Conservation (phyloP, 108 stramenopile genomes). For the Fragilariopsis cylindrus region DNA sequence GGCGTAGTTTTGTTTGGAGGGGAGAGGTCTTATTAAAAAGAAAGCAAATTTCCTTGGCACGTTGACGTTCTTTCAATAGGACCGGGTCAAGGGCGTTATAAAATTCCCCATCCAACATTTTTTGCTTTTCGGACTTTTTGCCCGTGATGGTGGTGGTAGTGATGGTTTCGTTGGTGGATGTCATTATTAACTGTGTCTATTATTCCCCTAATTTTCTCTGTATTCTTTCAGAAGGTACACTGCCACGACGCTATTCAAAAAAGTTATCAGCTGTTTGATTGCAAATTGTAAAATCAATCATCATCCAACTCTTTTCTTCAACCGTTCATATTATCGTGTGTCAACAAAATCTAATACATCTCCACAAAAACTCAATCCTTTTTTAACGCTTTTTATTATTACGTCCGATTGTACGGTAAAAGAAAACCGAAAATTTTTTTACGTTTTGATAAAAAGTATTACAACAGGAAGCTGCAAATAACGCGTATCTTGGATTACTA, state of each 20-base stretch:
- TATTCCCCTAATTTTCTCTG: too few relatives aligned
- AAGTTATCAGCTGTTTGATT: conserved; percentile 1
- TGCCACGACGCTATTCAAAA: neutral
- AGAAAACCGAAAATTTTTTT: too few relatives aligned
- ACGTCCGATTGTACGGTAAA: too few relatives aligned
- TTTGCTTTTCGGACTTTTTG: conserved; percentile 29
- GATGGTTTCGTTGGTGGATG: too few relatives aligned
- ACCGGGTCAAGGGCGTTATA: conserved; percentile 38
- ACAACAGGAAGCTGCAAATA: too few relatives aligned
- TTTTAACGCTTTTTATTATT: too few relatives aligned
- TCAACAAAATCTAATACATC: too few relatives aligned
- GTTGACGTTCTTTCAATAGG: conserved; percentile 25
- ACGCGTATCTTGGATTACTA: too few relatives aligned
- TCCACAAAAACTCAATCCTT: too few relatives aligned
- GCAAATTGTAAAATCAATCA: too few relatives aligned
- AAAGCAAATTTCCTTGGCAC: conserved; percentile 42
- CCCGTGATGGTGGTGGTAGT: too few relatives aligned
- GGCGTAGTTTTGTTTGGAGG: conserved; percentile 11
- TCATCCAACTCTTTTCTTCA: neutral
- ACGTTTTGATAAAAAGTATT: neutral
- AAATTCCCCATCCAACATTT: conserved; percentile 38
- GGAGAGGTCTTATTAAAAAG: conserved; percentile 36
- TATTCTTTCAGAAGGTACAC: neutral
- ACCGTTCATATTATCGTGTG: neutral
- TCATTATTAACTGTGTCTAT: too few relatives aligned